Base-by-base conservation (phyloP, 2,329 filamentous ascomycete species). In the Alternaria infectoria region DNA sequence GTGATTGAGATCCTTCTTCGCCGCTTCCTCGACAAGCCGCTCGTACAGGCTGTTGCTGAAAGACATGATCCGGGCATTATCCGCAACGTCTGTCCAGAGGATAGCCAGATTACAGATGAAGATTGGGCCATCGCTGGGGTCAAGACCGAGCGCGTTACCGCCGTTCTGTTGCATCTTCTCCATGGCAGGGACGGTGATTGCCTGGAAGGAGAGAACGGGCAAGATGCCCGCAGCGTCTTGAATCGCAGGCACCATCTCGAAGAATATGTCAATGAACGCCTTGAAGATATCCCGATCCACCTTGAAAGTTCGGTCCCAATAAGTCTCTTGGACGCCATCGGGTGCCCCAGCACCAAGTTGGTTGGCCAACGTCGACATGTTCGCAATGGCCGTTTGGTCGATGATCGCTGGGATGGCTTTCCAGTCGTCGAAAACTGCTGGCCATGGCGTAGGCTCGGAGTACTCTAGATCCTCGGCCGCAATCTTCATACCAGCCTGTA, bases 111-210 rank as follows among this genome's bases (percentile, higher is more conserved):
- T 68, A 26, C 67, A 58, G 56, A 74, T 68, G 57, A 72, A 68
- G 12, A 76, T 49, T 0, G 74, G 75, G 0, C 74, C 71, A 8
- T 59, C 26, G 1, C 58, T 59, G 8, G 70, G 46, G 9, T 64
- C 54, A n/a, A 79, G 69, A 6, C 77, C 76, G 9, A 78, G 68
- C 9, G 75, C 62, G 36, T 79, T 79, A 0, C 77, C 77, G 36
- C 71, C 74, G 13, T 73, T 67, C 57, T 73, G 62, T 43, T 68
- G 56, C 74, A 79, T 77, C 26, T 66, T 56, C 25, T 64, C 28
- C 36, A 79, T 66, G 15, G 64, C 65, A 1, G 62, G 63, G 0
- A 63, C 60, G 2, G 76, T 75, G 57, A 79, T 75, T 17, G 70
- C 66, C 54, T 79, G 77, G 19, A 78, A 65, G 0, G 73, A 70